phyloP scores from a whole-genome alignment of 768 basidiomycete species.

The Daedaleopsis sinensis region DNA sequence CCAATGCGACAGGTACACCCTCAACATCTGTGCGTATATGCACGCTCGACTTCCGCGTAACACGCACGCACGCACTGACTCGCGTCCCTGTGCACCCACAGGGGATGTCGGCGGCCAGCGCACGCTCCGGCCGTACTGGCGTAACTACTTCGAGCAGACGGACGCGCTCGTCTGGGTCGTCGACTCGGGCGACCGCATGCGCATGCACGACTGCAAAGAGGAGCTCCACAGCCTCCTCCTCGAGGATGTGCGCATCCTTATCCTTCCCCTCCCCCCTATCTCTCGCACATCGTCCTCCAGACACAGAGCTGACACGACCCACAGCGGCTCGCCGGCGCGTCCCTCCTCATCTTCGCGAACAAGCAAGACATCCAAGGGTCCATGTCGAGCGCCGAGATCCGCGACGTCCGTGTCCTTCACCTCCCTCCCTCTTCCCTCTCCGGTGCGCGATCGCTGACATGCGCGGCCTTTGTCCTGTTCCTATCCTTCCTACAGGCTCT shows the following conservation, averaged over 20 bases:
- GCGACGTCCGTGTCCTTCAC: slow-evolving; percentile 59
- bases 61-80: neutral
- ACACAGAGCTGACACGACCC: neutral
- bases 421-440: neutral
- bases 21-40: slow-evolving; percentile 73
- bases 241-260: slow-evolving; percentile 74
- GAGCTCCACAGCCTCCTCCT: slow-evolving; percentile 86
- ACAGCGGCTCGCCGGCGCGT: slow-evolving; percentile 93
- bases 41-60: neutral
- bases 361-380: slow-evolving; percentile 95
- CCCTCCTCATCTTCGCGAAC: slow-evolving; percentile 94
- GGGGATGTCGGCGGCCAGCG: slow-evolving; percentile 99
- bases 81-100: slow-evolving; percentile 32
- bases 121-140: slow-evolving; percentile 96
- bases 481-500: slow-evolving; percentile 57
- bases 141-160: slow-evolving; percentile 98
- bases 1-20: slow-evolving; percentile 54
- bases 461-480: no score
- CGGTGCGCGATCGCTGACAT: neutral
- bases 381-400: slow-evolving; percentile 80
- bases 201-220: slow-evolving; percentile 87
- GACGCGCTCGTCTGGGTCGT: slow-evolving; percentile 99
- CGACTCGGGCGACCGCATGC: slow-evolving; percentile 89
- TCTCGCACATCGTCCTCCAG: no score
- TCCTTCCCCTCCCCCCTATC: neutral